These are phyloP conservation scores for Rhodotorula paludigena DNA, from an alignment of 768 basidiomycete species.

Conservation along the genomic window DNA sequence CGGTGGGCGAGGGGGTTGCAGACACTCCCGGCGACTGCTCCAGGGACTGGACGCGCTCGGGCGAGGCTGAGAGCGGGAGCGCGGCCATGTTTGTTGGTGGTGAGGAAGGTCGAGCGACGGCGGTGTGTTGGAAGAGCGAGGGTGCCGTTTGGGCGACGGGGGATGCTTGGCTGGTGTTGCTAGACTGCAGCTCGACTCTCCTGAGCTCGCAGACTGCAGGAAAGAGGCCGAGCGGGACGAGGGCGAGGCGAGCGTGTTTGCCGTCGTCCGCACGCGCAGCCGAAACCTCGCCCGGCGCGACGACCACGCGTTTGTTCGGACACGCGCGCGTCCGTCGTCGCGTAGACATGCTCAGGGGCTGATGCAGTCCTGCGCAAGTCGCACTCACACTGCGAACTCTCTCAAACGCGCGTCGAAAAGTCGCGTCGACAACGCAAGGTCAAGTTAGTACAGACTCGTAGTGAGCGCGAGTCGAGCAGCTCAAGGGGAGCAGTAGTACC, in stretches of 20 bases:
- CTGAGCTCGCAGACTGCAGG: too few species aligned
- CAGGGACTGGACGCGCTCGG: background rate
- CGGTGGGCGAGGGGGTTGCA: background rate
- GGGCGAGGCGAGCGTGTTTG: background rate
- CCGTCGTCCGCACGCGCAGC: background rate
- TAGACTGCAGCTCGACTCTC: background rate
- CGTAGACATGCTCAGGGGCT: too few species aligned
- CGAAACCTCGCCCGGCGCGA: too few species aligned
- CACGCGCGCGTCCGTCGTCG: too few species aligned
- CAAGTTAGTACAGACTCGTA: too few species aligned
- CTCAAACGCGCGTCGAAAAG: too few species aligned
- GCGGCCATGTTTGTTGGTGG: slow-evolving; percentile 6
- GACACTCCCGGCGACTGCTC: background rate
- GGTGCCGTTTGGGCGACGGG: slow-evolving; percentile 15
- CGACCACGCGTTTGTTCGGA: too few species aligned
- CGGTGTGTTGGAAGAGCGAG: background rate
- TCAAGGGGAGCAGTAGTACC: too few species aligned
- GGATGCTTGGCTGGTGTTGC: background rate
- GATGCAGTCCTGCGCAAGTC: too few species aligned
- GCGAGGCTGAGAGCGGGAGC: background rate
- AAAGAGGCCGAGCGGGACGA: background rate
- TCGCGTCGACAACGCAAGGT: too few species aligned
- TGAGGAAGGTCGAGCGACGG: background rate
- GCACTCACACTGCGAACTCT: too few species aligned
- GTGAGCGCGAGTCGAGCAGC: too few species aligned